Evolutionary conservation across 192 early-diverging fungal species (phyloP), one percentile per base, ranked within the genome.

Genomic region (Chytriomyces confervae): DNA sequence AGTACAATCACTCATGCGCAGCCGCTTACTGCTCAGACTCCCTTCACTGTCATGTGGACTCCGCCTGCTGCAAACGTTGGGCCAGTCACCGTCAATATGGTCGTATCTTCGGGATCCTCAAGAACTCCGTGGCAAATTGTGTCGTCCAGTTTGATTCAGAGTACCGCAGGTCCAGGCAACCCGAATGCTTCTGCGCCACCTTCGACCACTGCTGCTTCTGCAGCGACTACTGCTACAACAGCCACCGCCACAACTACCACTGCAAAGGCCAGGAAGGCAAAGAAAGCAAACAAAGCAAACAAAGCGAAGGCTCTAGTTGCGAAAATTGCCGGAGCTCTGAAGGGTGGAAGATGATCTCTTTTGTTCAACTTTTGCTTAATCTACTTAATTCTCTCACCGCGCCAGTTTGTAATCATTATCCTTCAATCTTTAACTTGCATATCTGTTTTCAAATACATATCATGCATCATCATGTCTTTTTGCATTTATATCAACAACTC

Each of bases 1-100:
- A 45, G 60, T 47, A 84, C 83, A 43, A 74, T 84, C 64, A 84
- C 83, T 0, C 83, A 84, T 69, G 8, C 46, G 13, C 24, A 7
- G 8, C 75, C 75, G 46, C 11, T 75, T 10, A 23, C n/a, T 27
- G 75, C 18, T 7, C 11, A 13, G 7, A 66, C 45, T 11, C 36
- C 65, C 2, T 24, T 51, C 16, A 57, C 50, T 6, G 20, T 77
- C 16, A 77, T 68, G 75, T 77, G 75, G 75, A 77, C 62, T 1
- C 75, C 75, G 11, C 75, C 75, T 7, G 50, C 62, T 6, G n/a
- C 29, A 18, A 53, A 77, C 46, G 11, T 29, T 8, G 75, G 75
- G 20, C 16, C 64, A 23, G 75, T 77, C n/a, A 77, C 75, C 0
- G 64, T 77, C 2, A 77, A 77, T 43, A 69, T 69, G 75, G 75